A percentile compares a stretch with the other conserved stretches of the same genome.
These are phyloP conservation scores for Taxawa tesnikishii DNA, from an alignment of 2,329 filamentous ascomycete species.

Conservation along the genomic window DNA sequence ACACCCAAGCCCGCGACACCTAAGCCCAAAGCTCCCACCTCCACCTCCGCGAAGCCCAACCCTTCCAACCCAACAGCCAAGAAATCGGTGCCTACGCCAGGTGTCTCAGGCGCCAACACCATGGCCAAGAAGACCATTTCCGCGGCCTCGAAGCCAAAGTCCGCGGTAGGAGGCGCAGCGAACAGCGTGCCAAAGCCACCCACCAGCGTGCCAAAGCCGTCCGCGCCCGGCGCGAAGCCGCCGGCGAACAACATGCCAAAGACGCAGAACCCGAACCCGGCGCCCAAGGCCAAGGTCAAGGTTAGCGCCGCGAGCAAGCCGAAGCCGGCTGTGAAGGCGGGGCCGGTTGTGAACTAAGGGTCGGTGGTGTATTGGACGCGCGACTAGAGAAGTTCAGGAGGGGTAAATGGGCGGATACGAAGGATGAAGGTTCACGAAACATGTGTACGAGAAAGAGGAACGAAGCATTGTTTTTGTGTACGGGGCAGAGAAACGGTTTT, in stretches of 20 bases:
- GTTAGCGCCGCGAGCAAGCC: constrained; percentile 11
- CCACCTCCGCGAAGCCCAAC: constrained; percentile 2
- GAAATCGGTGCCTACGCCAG: constrained; percentile 2
- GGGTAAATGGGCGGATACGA: too few species aligned
- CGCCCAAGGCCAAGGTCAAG: constrained; percentile 7
- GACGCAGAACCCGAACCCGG: not conserved
- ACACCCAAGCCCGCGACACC: constrained; percentile 4
- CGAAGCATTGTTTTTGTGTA: too few species aligned
- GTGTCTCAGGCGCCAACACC: not conserved
- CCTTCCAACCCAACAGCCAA: not conserved
- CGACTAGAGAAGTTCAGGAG: too few species aligned
- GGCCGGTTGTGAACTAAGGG: too few species aligned
- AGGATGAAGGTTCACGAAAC: too few species aligned
- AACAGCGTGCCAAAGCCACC: constrained; percentile 3
- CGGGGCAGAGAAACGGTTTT: too few species aligned
- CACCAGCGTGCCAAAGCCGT: not conserved
- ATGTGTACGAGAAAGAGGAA: too few species aligned
- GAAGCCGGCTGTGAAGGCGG: too few species aligned
- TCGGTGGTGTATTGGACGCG: too few species aligned
- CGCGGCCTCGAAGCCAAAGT: constrained; percentile 3
- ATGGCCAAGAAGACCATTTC: constrained; percentile 5
- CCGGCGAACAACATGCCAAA: constrained; percentile 4
- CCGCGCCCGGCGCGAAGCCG: constrained; percentile 1
- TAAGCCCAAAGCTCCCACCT: constrained; percentile 7
- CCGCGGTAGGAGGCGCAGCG: not conserved